Conservation (phyloP, 768 basidiomycete genomes). For the Lentinula detonsa region DNA sequence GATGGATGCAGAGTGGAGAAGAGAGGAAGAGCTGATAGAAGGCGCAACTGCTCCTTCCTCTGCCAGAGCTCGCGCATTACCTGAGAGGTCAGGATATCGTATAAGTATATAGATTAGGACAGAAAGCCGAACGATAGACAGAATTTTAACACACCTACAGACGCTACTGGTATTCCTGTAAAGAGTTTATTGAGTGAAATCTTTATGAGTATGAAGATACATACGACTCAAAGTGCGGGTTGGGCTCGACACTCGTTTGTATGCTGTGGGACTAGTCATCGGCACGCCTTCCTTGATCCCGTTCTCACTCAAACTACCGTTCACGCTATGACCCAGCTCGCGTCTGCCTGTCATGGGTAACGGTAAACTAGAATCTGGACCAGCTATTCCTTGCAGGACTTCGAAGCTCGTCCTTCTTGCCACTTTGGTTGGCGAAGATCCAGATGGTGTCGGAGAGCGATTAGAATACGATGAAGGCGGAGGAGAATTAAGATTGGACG, state of each 20-base stretch:
- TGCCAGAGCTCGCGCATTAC: slow-evolving; percentile 79
- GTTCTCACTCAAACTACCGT: slow-evolving; percentile 32
- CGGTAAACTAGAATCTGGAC: slow-evolving; percentile 71
- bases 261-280: slow-evolving; percentile 31
- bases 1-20: slow-evolving; percentile 16
- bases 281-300: slow-evolving; percentile 75
- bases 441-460: slow-evolving; percentile 6
- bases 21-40: slow-evolving; percentile 11
- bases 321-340: slow-evolving; percentile 22
- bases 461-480: slow-evolving; percentile 30
- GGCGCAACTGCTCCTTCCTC: slow-evolving; percentile 54
- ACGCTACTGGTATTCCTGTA: slow-evolving; percentile 68
- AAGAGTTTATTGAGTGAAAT: slow-evolving; percentile 9
- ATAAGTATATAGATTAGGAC: slow-evolving; percentile 17
- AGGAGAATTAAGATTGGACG: slow-evolving; percentile 20
- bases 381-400: slow-evolving; percentile 61
- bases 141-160: slow-evolving; percentile 55
- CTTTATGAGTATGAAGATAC: slow-evolving; percentile 21
- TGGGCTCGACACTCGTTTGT: slow-evolving; percentile 62
- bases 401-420: slow-evolving; percentile 69
- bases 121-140: slow-evolving; percentile 5
- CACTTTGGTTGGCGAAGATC: slow-evolving; percentile 38
- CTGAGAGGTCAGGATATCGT: slow-evolving; percentile 32
- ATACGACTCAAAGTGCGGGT: slow-evolving; percentile 75
- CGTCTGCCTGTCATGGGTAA: slow-evolving; percentile 44